These are phyloP conservation scores for Exophiala viscosa DNA, from an alignment of 2,329 filamentous ascomycete species.

Conservation along the genomic window DNA sequence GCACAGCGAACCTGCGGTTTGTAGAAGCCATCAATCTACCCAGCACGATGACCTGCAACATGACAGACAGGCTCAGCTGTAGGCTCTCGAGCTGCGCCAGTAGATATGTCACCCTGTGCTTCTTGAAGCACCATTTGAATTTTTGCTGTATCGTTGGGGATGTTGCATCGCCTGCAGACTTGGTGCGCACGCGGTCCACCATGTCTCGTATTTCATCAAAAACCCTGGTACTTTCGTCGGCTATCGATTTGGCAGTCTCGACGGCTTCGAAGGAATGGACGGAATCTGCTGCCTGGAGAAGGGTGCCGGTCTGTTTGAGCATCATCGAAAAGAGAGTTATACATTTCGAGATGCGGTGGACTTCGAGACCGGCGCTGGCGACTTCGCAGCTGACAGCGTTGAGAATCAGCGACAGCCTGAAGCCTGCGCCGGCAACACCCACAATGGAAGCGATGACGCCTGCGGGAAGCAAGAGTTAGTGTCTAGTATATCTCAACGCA, in stretches of 20 bases:
- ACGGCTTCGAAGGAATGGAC: slow-evolving; percentile 34
- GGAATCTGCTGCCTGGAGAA: slow-evolving; percentile 32
- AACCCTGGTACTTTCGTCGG: slow-evolving; percentile 37
- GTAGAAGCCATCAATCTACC: slow-evolving; percentile 34
- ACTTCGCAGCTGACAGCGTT: slow-evolving; percentile 43
- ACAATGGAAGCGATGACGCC: slow-evolving; percentile 30
- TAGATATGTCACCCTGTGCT: slow-evolving; percentile 41
- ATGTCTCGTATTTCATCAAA: slow-evolving; percentile 44
- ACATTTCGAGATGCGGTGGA: slow-evolving; percentile 41
- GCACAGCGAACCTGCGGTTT: slow-evolving; percentile 25
- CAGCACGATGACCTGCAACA: slow-evolving; percentile 39
- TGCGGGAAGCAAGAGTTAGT: slow-evolving; percentile 10
- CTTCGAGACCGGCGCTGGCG: slow-evolving; percentile 38
- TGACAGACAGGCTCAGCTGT: slow-evolving; percentile 40
- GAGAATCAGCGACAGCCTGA: slow-evolving; percentile 40
- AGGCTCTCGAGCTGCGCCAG: slow-evolving; percentile 41
- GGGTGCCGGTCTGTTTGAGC: slow-evolving; percentile 38
- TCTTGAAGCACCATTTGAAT: slow-evolving; percentile 41
- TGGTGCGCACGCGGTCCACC: slow-evolving; percentile 34
- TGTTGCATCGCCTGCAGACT: slow-evolving; percentile 30
- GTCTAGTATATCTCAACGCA: neutral
- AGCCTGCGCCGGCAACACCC: slow-evolving; percentile 33
- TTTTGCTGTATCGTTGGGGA: slow-evolving; percentile 34
- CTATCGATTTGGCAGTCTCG: slow-evolving; percentile 38
- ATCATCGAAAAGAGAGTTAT: slow-evolving; percentile 40